Percentiles rank a stretch among this genome's conserved stretches.
Conservation (phyloP, 805 yeast genomes). For the Nakazawaea sp. region DNA sequence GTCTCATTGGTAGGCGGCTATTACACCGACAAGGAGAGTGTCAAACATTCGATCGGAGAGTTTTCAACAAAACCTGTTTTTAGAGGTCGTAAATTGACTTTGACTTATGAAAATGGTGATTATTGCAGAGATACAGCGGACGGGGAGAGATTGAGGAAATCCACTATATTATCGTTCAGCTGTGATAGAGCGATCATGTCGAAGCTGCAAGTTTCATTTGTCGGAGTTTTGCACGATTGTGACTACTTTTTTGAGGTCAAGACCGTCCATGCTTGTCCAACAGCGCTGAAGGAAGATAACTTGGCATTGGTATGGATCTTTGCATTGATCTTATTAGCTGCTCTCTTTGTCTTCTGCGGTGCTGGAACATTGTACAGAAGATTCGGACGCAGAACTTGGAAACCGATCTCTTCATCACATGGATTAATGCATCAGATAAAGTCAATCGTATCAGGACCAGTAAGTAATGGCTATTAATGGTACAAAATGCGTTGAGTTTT, state of each 20-base stretch:
- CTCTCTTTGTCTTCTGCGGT: slow-evolving; percentile 33
- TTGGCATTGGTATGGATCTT: slow-evolving; percentile 62
- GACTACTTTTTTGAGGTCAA: slow-evolving; percentile 78
- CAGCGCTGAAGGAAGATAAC: slow-evolving; percentile 60
- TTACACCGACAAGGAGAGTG: slow-evolving; percentile 39
- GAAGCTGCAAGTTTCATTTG: slow-evolving; percentile 58
- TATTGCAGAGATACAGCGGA: slow-evolving; percentile 38
- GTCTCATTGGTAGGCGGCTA: slow-evolving; percentile 48
- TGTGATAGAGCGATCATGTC: slow-evolving; percentile 72
- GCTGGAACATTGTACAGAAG: slow-evolving; percentile 31
- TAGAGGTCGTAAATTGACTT: slow-evolving; percentile 62
- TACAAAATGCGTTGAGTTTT: no score
- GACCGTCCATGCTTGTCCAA: slow-evolving; percentile 83
- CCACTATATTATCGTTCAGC: slow-evolving; percentile 62
- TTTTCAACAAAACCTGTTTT: slow-evolving; percentile 54
- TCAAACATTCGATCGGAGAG: slow-evolving; percentile 53
- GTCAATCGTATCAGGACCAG: slow-evolving; percentile 9
- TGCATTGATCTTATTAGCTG: slow-evolving; percentile 38
- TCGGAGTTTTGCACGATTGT: slow-evolving; percentile 72
- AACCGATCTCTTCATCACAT: slow-evolving; percentile 22
- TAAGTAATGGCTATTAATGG: no score
- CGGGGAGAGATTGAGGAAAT: slow-evolving; percentile 46
- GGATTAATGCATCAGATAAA: slow-evolving; percentile 10
- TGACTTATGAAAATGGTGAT: slow-evolving; percentile 68
- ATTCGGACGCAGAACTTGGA: slow-evolving; percentile 25